phyloP scores from a whole-genome alignment of 2,329 filamentous ascomycete genomes.

The Penicillium psychrosexuale region DNA sequence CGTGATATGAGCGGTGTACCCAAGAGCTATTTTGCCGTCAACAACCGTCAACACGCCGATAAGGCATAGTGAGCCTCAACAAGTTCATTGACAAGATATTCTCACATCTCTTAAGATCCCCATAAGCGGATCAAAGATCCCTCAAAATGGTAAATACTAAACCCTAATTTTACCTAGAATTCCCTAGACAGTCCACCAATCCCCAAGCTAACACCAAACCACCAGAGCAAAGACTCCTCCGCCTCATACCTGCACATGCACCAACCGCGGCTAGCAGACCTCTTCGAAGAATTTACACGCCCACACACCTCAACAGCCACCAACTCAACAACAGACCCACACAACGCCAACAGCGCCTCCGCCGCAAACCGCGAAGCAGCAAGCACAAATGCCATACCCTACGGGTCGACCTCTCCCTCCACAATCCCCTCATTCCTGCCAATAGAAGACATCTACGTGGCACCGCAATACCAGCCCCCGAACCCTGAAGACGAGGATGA shows the following conservation, averaged over 20 bases:
- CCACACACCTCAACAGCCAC: conserved; percentile 37
- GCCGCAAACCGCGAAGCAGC: background rate
- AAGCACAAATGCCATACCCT: conserved; percentile 21
- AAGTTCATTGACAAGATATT: background rate
- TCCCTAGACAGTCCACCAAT: background rate
- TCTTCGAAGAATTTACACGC: conserved; percentile 51
- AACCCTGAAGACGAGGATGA: conserved; percentile 68
- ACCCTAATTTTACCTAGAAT: no score
- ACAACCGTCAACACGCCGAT: background rate
- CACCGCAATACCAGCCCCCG: conserved; percentile 58
- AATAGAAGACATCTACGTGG: conserved; percentile 61
- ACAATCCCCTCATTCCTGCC: conserved; percentile 45
- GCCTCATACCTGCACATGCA: conserved; percentile 49
- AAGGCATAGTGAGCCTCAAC: background rate
- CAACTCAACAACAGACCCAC: background rate
- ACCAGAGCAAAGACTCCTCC: conserved; percentile 51
- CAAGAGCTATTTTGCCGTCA: background rate
- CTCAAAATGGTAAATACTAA: background rate
- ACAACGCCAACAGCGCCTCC: conserved; percentile 1
- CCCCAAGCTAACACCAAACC: background rate
- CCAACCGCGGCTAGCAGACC: conserved; percentile 48
- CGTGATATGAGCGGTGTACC: background rate
- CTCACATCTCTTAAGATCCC: background rate
- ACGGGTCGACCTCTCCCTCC: conserved; percentile 31
- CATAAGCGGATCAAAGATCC: background rate